Percentiles rank a stretch among this genome's conserved stretches.
These are phyloP conservation scores for Herpotrichia juniperi DNA, from an alignment of 2,329 filamentous ascomycete species.

Conservation along the genomic window DNA sequence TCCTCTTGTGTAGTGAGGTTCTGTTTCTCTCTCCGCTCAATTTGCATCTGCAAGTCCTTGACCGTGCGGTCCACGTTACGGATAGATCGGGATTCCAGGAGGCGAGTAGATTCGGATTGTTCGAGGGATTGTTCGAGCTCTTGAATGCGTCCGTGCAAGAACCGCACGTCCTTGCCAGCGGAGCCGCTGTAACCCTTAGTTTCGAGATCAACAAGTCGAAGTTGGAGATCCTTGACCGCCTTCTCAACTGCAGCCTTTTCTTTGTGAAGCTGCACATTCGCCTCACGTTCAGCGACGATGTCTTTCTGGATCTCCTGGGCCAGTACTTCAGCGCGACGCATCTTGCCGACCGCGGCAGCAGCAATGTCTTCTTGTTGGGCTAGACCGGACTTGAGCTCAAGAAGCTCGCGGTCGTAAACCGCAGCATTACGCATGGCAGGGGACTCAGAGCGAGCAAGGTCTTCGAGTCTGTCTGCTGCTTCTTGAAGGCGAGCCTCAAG, in stretches of 20 bases:
- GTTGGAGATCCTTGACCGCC: conserved; percentile 85
- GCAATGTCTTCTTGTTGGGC: conserved; percentile 95
- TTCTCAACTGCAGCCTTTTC: conserved; percentile 92
- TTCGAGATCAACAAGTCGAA: conserved; percentile 89
- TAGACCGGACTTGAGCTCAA: conserved; percentile 85
- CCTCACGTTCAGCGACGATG: conserved; percentile 83
- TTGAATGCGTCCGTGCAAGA: conserved; percentile 91
- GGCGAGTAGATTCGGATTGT: conserved; percentile 77
- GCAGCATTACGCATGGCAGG: conserved; percentile 90
- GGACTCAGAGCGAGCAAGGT: conserved; percentile 82
- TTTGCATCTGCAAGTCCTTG: conserved; percentile 89
- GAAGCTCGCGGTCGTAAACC: conserved; percentile 82
- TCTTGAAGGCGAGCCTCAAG: conserved; percentile 85
- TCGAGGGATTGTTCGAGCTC: conserved; percentile 93
- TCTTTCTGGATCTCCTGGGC: conserved; percentile 92
- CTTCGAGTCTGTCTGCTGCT: conserved; percentile 85
- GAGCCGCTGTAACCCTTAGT: conserved; percentile 91
- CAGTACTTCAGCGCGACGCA: conserved; percentile 89
- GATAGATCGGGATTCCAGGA: conserved; percentile 81
- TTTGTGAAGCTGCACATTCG: conserved; percentile 79
- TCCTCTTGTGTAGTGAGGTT: conserved; percentile 83
- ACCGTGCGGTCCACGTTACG: conserved; percentile 94
- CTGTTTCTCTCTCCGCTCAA: conserved; percentile 91
- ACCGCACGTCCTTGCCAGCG: conserved; percentile 92
- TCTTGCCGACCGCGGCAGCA: conserved; percentile 91